phyloP scores from a whole-genome alignment of 2,329 filamentous ascomycete species.

The Neophaeococcomyces aloes region DNA sequence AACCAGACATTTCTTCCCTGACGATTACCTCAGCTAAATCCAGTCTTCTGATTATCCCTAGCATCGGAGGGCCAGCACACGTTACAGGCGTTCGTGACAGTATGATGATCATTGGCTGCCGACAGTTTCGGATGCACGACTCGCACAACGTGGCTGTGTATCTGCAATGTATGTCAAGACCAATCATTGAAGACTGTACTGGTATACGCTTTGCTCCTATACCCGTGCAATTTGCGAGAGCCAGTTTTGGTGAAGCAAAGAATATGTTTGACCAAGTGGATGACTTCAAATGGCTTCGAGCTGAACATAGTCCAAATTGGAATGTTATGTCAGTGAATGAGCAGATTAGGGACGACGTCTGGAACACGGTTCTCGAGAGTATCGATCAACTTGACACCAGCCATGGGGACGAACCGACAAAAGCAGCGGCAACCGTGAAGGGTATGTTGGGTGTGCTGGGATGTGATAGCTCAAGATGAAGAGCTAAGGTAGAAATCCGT shows the following conservation, averaged over 20 bases:
- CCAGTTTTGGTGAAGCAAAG: slow-evolving; percentile 10
- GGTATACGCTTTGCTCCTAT: slow-evolving; percentile 69
- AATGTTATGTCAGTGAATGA: slow-evolving; percentile 52
- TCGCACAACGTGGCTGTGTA: slow-evolving; percentile 75
- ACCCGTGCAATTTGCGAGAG: slow-evolving; percentile 36
- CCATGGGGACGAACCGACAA: neutral
- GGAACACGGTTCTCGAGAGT: neutral
- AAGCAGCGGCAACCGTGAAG: too few species aligned
- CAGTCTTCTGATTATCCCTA: slow-evolving; percentile 66
- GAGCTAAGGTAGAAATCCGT: too few species aligned
- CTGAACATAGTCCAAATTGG: slow-evolving; percentile 78
- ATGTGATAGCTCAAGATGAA: too few species aligned
- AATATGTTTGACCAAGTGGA: slow-evolving; percentile 87
- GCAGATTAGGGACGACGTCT: slow-evolving; percentile 33
- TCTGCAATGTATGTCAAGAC: slow-evolving; percentile 67
- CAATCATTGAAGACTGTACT: slow-evolving; percentile 85
- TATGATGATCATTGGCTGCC: slow-evolving; percentile 60
- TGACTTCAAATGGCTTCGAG: slow-evolving; percentile 95
- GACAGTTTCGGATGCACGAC: slow-evolving; percentile 90
- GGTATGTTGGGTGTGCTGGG: too few species aligned
- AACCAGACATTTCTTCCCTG: slow-evolving; percentile 57
- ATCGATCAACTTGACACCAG: neutral
- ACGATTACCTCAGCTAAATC: slow-evolving; percentile 58
- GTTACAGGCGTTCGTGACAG: slow-evolving; percentile 64
- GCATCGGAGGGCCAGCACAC: slow-evolving; percentile 69